Evolutionary conservation across 805 yeast species (phyloP).

Genomic region (Lipomyces orientalis): DNA sequence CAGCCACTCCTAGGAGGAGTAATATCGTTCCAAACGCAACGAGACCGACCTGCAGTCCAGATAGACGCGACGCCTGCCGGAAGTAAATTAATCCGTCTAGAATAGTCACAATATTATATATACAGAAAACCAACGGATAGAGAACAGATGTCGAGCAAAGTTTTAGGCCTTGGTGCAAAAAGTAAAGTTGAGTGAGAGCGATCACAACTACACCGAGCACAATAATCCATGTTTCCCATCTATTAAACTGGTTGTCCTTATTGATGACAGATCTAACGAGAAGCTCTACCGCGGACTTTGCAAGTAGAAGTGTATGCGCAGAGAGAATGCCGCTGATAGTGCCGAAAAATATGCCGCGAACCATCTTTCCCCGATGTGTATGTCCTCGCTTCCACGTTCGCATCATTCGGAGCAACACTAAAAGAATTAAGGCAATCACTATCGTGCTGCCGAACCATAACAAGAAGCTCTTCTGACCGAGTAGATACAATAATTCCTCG

Average conservation of each 20-base stretch:
- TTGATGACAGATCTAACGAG: slow-evolving; percentile 53
- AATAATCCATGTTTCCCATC: slow-evolving; percentile 56
- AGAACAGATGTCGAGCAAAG: slow-evolving; percentile 74
- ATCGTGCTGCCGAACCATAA: slow-evolving; percentile 58
- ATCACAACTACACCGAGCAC: slow-evolving; percentile 61
- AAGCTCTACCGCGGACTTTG: slow-evolving; percentile 82
- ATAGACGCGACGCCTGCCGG: slow-evolving; percentile 55
- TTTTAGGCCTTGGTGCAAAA: slow-evolving; percentile 74
- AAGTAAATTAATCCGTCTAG: slow-evolving; percentile 68
- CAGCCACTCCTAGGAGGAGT: slow-evolving; percentile 64
- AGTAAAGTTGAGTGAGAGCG: slow-evolving; percentile 72
- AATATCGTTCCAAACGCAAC: slow-evolving; percentile 57
- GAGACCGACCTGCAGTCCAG: slow-evolving; percentile 47
- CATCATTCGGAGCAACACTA: slow-evolving; percentile 34
- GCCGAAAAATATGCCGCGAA: slow-evolving; percentile 70
- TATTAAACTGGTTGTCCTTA: slow-evolving; percentile 49
- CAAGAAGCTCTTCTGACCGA: slow-evolving; percentile 56
- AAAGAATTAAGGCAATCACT: slow-evolving; percentile 25
- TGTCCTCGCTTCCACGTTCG: slow-evolving; percentile 37
- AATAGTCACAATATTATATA: slow-evolving; percentile 73
- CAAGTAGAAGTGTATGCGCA: slow-evolving; percentile 83
- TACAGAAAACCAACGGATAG: slow-evolving; percentile 84
- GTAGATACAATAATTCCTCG: slow-evolving; percentile 53
- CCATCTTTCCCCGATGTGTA: slow-evolving; percentile 42
- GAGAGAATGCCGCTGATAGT: slow-evolving; percentile 75